These are phyloP conservation scores for Claviceps lovelessii DNA, from an alignment of 2,329 filamentous ascomycete genomes.

Conservation along the genomic window DNA sequence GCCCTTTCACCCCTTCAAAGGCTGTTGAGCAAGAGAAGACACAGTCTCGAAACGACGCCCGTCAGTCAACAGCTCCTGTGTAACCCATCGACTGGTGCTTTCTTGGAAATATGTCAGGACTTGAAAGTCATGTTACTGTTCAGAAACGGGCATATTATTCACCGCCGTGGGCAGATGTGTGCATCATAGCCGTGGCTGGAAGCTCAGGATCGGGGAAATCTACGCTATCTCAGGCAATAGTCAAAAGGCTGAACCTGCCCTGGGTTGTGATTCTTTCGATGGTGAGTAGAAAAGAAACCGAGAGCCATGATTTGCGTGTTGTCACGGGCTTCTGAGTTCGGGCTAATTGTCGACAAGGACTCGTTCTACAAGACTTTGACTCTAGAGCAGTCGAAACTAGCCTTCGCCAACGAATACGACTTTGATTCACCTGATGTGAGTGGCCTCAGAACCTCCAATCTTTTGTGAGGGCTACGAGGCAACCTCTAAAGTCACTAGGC, in stretches of 20 bases:
- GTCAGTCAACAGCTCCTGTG: background rate
- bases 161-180: constrained; percentile 90
- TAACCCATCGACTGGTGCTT: background rate
- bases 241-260: constrained; percentile 75
- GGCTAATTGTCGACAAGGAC: constrained; percentile 45
- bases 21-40: background rate
- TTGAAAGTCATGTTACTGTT: constrained; percentile 33
- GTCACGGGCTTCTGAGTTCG: background rate
- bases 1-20: background rate
- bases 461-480: background rate
- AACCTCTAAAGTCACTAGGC: constrained; percentile 31
- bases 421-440: constrained; percentile 73
- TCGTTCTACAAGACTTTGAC: constrained; percentile 91
- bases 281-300: constrained; percentile 35
- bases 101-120: constrained; percentile 14
- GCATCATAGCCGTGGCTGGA: constrained; percentile 91
- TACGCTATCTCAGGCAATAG: constrained; percentile 81
- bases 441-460: background rate
- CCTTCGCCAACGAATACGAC: constrained; percentile 85
- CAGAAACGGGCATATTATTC: constrained; percentile 60
- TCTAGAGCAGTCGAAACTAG: constrained; percentile 61
- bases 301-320: background rate
- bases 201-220: constrained; percentile 93
- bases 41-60: background rate
- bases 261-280: constrained; percentile 98